A percentile compares a stretch with the other conserved stretches of the same genome.
Evolutionary conservation across 345 rosid species (phyloP).

Genomic region (Eucalyptus erythrocorys): DNA sequence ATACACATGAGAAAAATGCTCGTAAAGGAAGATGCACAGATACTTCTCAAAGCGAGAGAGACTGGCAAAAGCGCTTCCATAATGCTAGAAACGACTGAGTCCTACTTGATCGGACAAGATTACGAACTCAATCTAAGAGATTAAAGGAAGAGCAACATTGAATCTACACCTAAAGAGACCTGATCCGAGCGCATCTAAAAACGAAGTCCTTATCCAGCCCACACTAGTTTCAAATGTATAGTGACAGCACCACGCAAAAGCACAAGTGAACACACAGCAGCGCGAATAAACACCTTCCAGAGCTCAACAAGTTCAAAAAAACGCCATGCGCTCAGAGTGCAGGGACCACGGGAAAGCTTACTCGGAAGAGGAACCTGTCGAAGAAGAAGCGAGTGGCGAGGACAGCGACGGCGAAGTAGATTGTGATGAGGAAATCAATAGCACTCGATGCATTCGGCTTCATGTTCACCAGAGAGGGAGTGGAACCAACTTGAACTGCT

Average conservation of each 20-base stretch:
- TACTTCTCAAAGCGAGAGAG: no score
- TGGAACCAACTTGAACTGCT: neutral
- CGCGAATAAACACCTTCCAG: neutral
- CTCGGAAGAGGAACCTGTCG: slow-evolving; percentile 75
- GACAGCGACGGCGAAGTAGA: slow-evolving; percentile 58
- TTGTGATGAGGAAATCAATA: slow-evolving; percentile 39
- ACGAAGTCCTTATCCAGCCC: neutral
- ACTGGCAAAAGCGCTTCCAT: no score
- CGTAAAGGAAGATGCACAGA: no score
- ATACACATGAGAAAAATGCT: no score
- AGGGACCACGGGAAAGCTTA: slow-evolving; percentile 12
- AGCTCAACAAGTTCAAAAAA: neutral
- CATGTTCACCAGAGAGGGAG: slow-evolving; percentile 11
- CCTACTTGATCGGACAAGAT: neutral
- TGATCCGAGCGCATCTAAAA: neutral
- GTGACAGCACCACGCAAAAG: neutral
- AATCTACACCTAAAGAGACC: neutral
- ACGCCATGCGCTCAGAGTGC: neutral
- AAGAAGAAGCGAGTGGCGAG: slow-evolving; percentile 46
- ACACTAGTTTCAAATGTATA: neutral
- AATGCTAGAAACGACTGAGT: neutral
- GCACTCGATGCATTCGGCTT: slow-evolving; percentile 29
- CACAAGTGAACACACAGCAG: neutral
- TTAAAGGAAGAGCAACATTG: neutral
- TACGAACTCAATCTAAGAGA: neutral